Evolutionary conservation across 129 eudicot genomes (phyloP).

Genomic region (Kitagawia praeruptora): DNA sequence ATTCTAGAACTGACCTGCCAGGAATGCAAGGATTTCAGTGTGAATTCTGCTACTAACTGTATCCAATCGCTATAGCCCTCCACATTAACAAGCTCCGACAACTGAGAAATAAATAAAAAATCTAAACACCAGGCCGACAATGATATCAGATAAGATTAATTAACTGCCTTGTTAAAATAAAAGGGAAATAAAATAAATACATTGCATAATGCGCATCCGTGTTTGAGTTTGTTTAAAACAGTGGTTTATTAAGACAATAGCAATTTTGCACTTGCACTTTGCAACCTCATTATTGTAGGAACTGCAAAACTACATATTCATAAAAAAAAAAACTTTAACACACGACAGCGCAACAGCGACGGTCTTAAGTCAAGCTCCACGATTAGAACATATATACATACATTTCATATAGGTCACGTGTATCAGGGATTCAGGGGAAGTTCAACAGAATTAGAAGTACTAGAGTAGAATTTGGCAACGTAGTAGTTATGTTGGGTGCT

Average conservation of each 20-base stretch:
- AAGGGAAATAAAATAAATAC: background rate
- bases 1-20: slow-evolving; percentile 57
- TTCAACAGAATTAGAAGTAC: background rate
- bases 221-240: background rate
- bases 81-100: slow-evolving; percentile 89
- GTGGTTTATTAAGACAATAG: background rate
- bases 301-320: background rate
- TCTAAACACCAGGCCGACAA: slow-evolving; percentile 8
- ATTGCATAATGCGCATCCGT: too few species aligned
- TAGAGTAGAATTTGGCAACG: background rate
- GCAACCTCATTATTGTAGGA: background rate
- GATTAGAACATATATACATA: background rate
- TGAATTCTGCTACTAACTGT: slow-evolving; percentile 89
- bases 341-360: background rate
- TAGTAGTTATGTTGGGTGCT: background rate
- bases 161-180: background rate
- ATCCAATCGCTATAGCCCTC: slow-evolving; percentile 98
- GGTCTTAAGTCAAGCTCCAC: background rate
- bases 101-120: slow-evolving; percentile 37
- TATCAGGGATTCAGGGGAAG: background rate
- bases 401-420: background rate
- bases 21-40: slow-evolving; percentile 79
- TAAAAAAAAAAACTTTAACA: background rate
- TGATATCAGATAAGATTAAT: slow-evolving; percentile 1
- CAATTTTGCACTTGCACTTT: background rate